Evolutionary conservation across 2,329 filamentous ascomycete genomes (phyloP).

Genomic region (Neoascochyta sp.): DNA sequence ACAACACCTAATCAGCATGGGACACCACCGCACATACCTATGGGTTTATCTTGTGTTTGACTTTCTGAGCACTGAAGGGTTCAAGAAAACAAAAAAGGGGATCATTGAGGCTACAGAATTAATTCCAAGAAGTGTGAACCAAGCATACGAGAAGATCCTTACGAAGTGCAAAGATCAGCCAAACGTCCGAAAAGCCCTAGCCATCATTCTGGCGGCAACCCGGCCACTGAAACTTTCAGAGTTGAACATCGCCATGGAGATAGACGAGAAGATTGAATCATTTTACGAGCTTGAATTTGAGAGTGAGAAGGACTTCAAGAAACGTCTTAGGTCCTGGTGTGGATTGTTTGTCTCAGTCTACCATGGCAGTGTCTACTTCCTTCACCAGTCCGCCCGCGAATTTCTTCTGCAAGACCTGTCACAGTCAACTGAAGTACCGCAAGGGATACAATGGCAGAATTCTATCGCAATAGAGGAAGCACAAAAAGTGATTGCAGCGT

Average conservation of each 20-base stretch:
- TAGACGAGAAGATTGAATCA: constrained; percentile 3
- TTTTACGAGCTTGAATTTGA: constrained; percentile 9
- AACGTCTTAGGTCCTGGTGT: constrained; percentile 10
- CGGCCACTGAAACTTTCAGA: constrained; percentile 12
- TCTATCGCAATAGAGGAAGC: constrained; percentile 7
- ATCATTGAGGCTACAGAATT: constrained; percentile 3
- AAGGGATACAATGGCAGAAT: constrained; percentile 5
- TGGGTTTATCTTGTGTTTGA: constrained; percentile 17
- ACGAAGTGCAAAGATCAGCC: constrained; percentile 10
- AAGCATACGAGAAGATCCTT: constrained; percentile 14
- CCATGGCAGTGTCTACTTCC: constrained; percentile 9
- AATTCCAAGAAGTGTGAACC: constrained; percentile 10
- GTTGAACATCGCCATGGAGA: constrained; percentile 11
- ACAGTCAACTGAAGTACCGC: constrained; percentile 2
- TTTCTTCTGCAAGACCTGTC: constrained; percentile 8
- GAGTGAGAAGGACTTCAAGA: constrained; percentile 8
- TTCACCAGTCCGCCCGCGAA: constrained; percentile 13
- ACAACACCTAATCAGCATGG: constrained; percentile 10
- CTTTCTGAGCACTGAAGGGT: constrained; percentile 4
- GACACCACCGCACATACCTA: constrained; percentile 17
- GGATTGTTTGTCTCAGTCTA: constrained; percentile 12
- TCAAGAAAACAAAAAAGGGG: constrained; percentile 12
- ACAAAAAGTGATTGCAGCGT: constrained; percentile 9
- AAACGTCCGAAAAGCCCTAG: constrained; percentile 7
- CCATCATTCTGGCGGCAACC: constrained; percentile 10